Evolutionary conservation across 2,329 filamentous ascomycete species (phyloP).

Genomic region (Coniochaeta ligniaria): DNA sequence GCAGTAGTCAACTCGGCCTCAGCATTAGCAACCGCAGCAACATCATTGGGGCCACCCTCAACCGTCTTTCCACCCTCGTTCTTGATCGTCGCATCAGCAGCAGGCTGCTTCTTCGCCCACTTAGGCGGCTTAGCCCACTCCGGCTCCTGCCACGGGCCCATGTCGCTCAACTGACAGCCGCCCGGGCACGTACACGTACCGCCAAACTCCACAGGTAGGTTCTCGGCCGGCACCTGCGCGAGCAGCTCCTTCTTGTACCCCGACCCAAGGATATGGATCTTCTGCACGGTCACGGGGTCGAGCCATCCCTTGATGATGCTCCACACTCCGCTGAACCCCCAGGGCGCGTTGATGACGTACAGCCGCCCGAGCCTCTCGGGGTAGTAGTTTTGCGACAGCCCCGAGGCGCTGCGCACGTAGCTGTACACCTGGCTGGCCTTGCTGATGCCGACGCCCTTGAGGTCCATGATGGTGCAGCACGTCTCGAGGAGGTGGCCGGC

Average conservation of each 20-base stretch:
- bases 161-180: conserved; percentile 81
- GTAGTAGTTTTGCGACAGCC: conserved; percentile 97
- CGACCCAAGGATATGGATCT: conserved; percentile 84
- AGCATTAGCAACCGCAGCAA: conserved; percentile 20
- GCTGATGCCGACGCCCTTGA: conserved; percentile 84
- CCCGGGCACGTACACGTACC: conserved; percentile 75
- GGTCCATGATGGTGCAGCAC: conserved; percentile 96
- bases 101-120: conserved; percentile 45
- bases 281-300: conserved; percentile 91
- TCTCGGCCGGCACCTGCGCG: conserved; percentile 79
- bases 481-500: conserved; percentile 86
- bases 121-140: conserved; percentile 60
- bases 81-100: conserved; percentile 26
- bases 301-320: conserved; percentile 85
- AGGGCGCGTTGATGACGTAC: conserved; percentile 96
- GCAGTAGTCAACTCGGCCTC: conserved; percentile 27
- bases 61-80: conserved; percentile 27
- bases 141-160: conserved; percentile 78
- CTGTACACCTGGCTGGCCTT: conserved; percentile 79
- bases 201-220: conserved; percentile 80
- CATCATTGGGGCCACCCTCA: conserved; percentile 22
- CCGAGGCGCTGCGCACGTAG: conserved; percentile 79
- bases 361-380: conserved; percentile 92
- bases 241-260: conserved; percentile 80
- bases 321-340: conserved; percentile 88